Percentiles rank a stretch among this genome's conserved stretches.
Evolutionary conservation across 345 rosid genomes (phyloP).

Genomic region (Ceriops tagal): DNA sequence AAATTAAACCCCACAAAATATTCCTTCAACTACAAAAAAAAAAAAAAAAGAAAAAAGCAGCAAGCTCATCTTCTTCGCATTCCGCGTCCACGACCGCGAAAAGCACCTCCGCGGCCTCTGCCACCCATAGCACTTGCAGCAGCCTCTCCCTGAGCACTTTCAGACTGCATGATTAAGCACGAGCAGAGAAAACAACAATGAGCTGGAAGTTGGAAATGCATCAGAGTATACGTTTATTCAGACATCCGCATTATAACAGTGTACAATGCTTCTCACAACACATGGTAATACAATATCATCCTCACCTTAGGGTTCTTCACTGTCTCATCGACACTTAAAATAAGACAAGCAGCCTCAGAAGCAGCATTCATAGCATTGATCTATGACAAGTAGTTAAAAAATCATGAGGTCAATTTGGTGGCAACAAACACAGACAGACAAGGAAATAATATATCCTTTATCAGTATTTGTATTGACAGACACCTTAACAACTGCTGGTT

Average conservation of each 20-base stretch:
- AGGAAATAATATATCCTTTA: background rate
- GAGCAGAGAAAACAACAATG: background rate
- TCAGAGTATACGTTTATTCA: too few relatives aligned
- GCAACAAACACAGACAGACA: background rate
- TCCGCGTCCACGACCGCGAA: conserved; percentile 93
- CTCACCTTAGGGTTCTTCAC: conserved; percentile 88
- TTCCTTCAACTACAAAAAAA: background rate
- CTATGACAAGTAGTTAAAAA: conserved; percentile 28
- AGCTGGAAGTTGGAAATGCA: background rate
- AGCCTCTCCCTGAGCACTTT: conserved; percentile 99
- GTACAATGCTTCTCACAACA: background rate
- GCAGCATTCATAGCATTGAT: conserved; percentile 91
- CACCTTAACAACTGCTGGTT: conserved; percentile 85
- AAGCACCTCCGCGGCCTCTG: conserved; percentile 74
- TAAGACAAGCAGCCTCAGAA: conserved; percentile 85
- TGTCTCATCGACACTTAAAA: conserved; percentile 87
- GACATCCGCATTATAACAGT: background rate
- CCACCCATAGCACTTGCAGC: conserved; percentile 91
- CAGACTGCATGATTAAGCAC: conserved; percentile 55
- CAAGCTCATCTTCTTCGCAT: conserved; percentile 83
- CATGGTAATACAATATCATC: background rate
- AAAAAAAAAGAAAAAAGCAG: background rate
- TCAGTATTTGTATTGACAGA: background rate
- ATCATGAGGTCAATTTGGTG: background rate
- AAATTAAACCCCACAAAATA: background rate